Evolutionary conservation across 2,329 filamentous ascomycete species (phyloP).

Genomic region (Exophiala spinifera): DNA sequence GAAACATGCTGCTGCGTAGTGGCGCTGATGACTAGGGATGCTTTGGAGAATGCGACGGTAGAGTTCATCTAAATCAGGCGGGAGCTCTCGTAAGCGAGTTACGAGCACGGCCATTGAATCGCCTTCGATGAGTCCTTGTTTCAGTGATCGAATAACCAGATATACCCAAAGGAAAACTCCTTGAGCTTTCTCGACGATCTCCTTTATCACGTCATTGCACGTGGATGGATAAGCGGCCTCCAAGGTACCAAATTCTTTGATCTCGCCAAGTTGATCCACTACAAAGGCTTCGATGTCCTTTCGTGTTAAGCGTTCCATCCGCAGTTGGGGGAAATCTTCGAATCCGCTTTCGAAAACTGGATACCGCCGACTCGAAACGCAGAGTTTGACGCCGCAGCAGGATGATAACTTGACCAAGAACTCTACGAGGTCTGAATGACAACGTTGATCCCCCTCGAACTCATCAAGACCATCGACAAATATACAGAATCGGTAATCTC

Average conservation of each 20-base stretch:
- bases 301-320: background rate
- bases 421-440: background rate
- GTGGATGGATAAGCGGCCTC: background rate
- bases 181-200: conserved; percentile 37
- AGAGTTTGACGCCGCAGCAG: background rate
- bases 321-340: background rate
- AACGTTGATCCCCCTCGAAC: conserved; percentile 28
- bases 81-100: conserved; percentile 4
- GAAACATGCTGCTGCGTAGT: background rate
- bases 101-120: conserved; percentile 1
- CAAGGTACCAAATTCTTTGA: background rate
- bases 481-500: conserved; percentile 27
- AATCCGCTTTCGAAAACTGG: background rate
- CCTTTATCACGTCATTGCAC: background rate
- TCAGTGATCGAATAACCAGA: conserved; percentile 44
- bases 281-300: background rate
- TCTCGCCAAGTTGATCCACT: background rate
- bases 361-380: background rate
- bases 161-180: conserved; percentile 49
- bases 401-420: background rate
- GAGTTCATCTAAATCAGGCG: conserved; percentile 16
- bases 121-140: conserved; percentile 8
- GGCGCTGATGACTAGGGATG: background rate
- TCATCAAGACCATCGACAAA: conserved; percentile 32
- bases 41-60: conserved; percentile 14